Percentiles rank a stretch among this genome's conserved stretches.
Conservation (phyloP, 768 basidiomycete species). For the Boletus reticuloceps region DNA sequence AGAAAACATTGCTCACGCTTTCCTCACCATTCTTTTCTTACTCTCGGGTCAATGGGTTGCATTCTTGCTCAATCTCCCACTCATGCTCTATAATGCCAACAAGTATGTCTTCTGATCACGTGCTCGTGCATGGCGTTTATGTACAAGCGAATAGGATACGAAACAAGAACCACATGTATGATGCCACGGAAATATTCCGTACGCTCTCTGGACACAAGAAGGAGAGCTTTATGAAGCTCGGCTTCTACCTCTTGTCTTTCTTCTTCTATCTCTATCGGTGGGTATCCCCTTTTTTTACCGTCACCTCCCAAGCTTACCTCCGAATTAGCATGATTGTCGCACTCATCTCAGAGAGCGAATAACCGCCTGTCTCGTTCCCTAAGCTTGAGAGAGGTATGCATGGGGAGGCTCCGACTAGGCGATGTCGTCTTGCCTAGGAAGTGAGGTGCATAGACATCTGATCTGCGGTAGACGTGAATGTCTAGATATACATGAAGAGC, state of each 20-base stretch:
- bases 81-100: constrained; percentile 88
- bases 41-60: constrained; percentile 94
- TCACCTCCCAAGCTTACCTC: background rate
- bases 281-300: constrained; percentile 28
- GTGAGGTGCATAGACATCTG: constrained; percentile 18
- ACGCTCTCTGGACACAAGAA: constrained; percentile 93
- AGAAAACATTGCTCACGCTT: constrained; percentile 93
- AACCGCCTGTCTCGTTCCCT: constrained; percentile 2
- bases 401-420: background rate
- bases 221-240: constrained; percentile 93
- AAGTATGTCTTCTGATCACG: constrained; percentile 58
- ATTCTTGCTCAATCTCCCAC: constrained; percentile 84
- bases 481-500: constrained; percentile 11
- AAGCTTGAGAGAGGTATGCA: background rate
- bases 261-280: constrained; percentile 91
- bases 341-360: constrained; percentile 78
- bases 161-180: constrained; percentile 96
- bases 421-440: constrained; percentile 1
- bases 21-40: constrained; percentile 89
- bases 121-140: background rate
- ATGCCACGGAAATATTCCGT: constrained; percentile 99
- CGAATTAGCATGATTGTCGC: constrained; percentile 76
- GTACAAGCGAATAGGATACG: constrained; percentile 61
- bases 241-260: constrained; percentile 88
- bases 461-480: constrained; percentile 8